Evolutionary conservation across 805 yeast genomes (phyloP), one percentile per base, ranked within the genome.

Genomic region (Lachancea quebecensis): DNA sequence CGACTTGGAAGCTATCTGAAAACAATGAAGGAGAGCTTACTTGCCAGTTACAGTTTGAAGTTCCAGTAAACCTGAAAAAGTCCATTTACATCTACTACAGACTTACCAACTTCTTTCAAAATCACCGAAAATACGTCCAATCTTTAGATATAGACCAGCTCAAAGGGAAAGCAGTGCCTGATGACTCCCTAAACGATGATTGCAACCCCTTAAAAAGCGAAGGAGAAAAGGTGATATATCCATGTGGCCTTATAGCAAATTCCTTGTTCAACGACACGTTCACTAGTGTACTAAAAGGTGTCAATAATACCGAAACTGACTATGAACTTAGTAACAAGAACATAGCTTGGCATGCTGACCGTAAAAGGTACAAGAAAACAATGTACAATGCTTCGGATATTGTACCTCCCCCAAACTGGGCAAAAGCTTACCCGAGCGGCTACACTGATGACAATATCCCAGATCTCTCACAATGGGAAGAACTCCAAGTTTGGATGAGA

Each of bases 111-210:
- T 93, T 91, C 65, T 89, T 74, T 64, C 98, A 93, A 64, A 93
- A 93, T 64, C 99, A 93, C 68, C 78, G 99, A 49, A 86, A 93
- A 50, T 93, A 88, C 60, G 98, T 91, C 30, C 81, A 79, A 49
- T 84, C 95, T 9, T 85, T 75, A 64, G 95, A 89, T 62, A 77
- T 83, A 64, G 72, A 74, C 35, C 99, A 93, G 66, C 61, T 93
- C 41, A 78, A 79, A 49, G 99, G 99, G 2, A 64, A 76, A 27
- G 86, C 91, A 2, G 79, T 83, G 7, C 45, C 73, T 0, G 68
- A 69, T 2, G 72, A 66, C 25, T 74, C 70, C 37, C 62, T 93
- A 16, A 72, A 68, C 48, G 56, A 66, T 35, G 69, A 64, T 49
- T 68, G 71, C 49, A 57, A 60, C 32, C 72, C 72, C 1, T 47